Conservation (phyloP, 495 filamentous ascomycete genomes). For the Aspergillus sclerotiicarbonarius region DNA sequence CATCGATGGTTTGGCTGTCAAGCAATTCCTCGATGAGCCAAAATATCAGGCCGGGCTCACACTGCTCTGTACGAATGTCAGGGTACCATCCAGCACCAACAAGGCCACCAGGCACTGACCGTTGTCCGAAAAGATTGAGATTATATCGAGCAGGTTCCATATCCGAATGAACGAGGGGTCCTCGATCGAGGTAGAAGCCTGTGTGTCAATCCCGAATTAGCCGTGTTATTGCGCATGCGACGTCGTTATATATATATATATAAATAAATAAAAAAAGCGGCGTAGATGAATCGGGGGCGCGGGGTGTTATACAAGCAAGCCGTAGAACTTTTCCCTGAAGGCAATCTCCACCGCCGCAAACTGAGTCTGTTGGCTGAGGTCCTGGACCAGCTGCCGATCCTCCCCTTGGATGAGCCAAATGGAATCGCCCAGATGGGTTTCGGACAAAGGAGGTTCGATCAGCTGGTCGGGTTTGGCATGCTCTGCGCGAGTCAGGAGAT, state of each 20-base stretch:
- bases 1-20: slow-evolving; percentile 90
- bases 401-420: slow-evolving; percentile 37
- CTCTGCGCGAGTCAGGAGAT: slow-evolving; percentile 63
- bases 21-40: slow-evolving; percentile 93
- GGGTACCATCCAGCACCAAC: slow-evolving; percentile 6
- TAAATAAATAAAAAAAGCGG: too few species aligned
- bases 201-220: slow-evolving; percentile 17
- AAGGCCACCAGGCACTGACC: slow-evolving; percentile 40
- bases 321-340: slow-evolving; percentile 73
- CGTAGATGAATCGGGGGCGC: too few species aligned
- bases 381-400: slow-evolving; percentile 23
- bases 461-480: slow-evolving; percentile 60
- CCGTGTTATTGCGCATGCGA: slow-evolving; percentile 10
- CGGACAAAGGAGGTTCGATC: slow-evolving; percentile 77
- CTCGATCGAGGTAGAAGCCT: slow-evolving; percentile 70
- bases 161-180: slow-evolving; percentile 73
- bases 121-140: slow-evolving; percentile 80
- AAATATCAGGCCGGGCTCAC: slow-evolving; percentile 78
- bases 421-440: slow-evolving; percentile 42
- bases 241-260: background rate
- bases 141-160: slow-evolving; percentile 91
- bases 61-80: slow-evolving; percentile 60
- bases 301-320: slow-evolving; percentile 58
- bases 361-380: slow-evolving; percentile 43
- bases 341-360: slow-evolving; percentile 74